Percentiles rank a stretch among this genome's conserved stretches.
Evolutionary conservation across 2,329 filamentous ascomycete species (phyloP).

Genomic region (Colletotrichum tanaceti): DNA sequence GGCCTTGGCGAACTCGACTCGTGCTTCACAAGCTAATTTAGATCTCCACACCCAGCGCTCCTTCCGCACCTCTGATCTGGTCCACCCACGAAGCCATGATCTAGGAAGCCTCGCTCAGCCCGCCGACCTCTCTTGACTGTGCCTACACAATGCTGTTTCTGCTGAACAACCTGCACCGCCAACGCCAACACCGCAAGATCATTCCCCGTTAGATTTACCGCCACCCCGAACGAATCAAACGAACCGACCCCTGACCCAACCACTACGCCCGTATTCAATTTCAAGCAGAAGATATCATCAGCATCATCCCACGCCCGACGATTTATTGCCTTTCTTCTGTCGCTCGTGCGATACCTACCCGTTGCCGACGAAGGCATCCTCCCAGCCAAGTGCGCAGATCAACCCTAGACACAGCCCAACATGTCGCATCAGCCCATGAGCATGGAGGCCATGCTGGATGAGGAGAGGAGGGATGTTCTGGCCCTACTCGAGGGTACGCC

Average conservation of each 20-base stretch:
- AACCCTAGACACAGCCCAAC: conserved; percentile 24
- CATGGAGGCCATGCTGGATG: conserved; percentile 80
- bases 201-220: conserved; percentile 44
- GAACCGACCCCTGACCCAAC: background rate
- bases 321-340: background rate
- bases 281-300: conserved; percentile 17
- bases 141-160: conserved; percentile 46
- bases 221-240: background rate
- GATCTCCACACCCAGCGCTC: conserved; percentile 25
- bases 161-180: conserved; percentile 41
- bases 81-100: conserved; percentile 41
- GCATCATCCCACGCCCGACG: conserved; percentile 1
- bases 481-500: conserved; percentile 70
- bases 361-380: conserved; percentile 11
- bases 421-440: conserved; percentile 69
- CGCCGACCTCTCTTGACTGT: conserved; percentile 21
- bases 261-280: conserved; percentile 15
- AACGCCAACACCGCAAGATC: conserved; percentile 43
- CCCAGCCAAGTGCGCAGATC: conserved; percentile 2
- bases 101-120: conserved; percentile 28
- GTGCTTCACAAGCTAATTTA: conserved; percentile 35
- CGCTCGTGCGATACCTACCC: conserved; percentile 12
- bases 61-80: conserved; percentile 29
- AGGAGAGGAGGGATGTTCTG: conserved; percentile 80
- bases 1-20: conserved; percentile 38